phyloP scores from a whole-genome alignment of 2,329 filamentous ascomycete species.

The Colletotrichum neosansevieriae region DNA sequence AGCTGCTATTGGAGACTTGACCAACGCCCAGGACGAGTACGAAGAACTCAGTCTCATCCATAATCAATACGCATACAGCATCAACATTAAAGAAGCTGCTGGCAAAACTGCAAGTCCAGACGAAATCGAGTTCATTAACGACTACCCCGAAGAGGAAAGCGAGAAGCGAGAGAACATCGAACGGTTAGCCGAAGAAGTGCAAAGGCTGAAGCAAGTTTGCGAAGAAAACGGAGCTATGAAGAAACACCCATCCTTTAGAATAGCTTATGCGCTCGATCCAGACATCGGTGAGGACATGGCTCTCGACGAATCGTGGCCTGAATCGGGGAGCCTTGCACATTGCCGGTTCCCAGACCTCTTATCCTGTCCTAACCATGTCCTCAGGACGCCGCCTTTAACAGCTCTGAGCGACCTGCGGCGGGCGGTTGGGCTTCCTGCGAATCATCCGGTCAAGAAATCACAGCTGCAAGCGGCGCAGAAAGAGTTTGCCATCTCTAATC shows the following conservation, averaged over 20 bases:
- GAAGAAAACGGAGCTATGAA: slow-evolving; percentile 56
- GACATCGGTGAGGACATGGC: slow-evolving; percentile 56
- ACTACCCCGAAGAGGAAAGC: slow-evolving; percentile 54
- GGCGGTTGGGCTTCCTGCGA: slow-evolving; percentile 52
- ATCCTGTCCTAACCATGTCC: slow-evolving; percentile 61
- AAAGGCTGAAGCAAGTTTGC: slow-evolving; percentile 54
- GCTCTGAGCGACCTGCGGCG: slow-evolving; percentile 55
- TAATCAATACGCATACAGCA: slow-evolving; percentile 53
- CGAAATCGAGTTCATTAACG: slow-evolving; percentile 58
- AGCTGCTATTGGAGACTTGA: slow-evolving; percentile 57
- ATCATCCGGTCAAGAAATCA: slow-evolving; percentile 49
- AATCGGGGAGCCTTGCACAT: slow-evolving; percentile 51
- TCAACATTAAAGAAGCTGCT: slow-evolving; percentile 48
- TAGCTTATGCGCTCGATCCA: slow-evolving; percentile 55
- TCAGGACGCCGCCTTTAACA: slow-evolving; percentile 55
- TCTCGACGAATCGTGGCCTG: slow-evolving; percentile 49
- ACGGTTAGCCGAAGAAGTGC: slow-evolving; percentile 49
- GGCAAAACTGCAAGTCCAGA: slow-evolving; percentile 49
- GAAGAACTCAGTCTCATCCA: slow-evolving; percentile 57
- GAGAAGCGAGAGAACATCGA: slow-evolving; percentile 50
- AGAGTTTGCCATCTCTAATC: slow-evolving; percentile 60
- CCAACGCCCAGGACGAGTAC: slow-evolving; percentile 60
- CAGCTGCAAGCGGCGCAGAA: slow-evolving; percentile 58
- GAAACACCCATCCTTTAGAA: slow-evolving; percentile 53
- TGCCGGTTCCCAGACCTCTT: slow-evolving; percentile 59